Base-by-base conservation (phyloP, 495 filamentous ascomycete genomes). In the Podospora pseudocomata region DNA sequence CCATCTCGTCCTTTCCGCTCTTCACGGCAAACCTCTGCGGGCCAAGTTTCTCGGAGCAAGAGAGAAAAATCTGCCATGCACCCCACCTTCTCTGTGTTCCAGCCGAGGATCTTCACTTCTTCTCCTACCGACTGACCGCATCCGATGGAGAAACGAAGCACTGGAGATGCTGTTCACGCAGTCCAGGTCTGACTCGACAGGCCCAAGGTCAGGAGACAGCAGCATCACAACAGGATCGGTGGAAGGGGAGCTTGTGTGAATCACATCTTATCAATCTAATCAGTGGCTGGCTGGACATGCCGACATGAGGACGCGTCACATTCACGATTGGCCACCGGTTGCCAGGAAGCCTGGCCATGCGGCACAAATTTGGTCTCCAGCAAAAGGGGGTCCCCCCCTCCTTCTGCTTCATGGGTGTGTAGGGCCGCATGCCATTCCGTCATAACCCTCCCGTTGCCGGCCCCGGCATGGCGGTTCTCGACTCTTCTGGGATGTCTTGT, bases 211-310 rank as follows among this genome's bases (percentile, higher is more conserved):
- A 49, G 9, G 39, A 13, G 13, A 49, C 39, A 49, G 5, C 39
- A 49, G 39, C 15, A 49, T 49, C 39, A 49, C 39, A 49, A 11
- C 39, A 60, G 56, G 34, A 26, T 19, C 9, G 65, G 18, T 23
- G 2, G n/a, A 44, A 23, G 4, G n/a, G 54, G 18, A 26, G 26
- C 18, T 55, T 68, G 69, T 4, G 23, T 60, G 54, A 27, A 67
- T 64, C 16, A 23, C 49, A 72, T 74, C 72, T 74, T 60, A 76
- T 74, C 72, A 72, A 73, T 75, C 65, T 73, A 66, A 73, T 73
- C 57, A 63, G 3, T 60, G 18, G 23, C 23, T 23, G 4, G 26
- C 15, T 61, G 9, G 15, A n/a, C 15, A 23, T 39, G 27, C 15
- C 53, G 27, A 32, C 54, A 57, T 23, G 54, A 57, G 16, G 18